These are phyloP conservation scores for Aureobasidium leucospermi DNA, from an alignment of 2,329 filamentous ascomycete genomes.

Conservation along the genomic window DNA sequence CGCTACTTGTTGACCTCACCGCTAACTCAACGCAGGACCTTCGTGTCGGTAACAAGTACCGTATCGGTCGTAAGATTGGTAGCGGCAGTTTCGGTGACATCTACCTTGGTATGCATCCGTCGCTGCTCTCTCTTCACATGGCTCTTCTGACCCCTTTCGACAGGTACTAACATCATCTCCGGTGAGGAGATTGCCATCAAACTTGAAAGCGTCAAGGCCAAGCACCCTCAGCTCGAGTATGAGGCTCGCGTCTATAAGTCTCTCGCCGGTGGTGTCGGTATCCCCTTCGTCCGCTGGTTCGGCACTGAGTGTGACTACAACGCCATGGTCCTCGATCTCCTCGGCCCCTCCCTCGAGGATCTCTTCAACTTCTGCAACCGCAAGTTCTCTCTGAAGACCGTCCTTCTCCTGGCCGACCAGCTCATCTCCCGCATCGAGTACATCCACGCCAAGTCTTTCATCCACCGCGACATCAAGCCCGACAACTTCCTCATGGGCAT, in stretches of 20 bases:
- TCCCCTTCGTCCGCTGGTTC: slow-evolving; percentile 99
- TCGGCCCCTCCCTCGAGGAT: slow-evolving; percentile 92
- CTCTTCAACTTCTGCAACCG: slow-evolving; percentile 99
- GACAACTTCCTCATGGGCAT: slow-evolving; percentile 99
- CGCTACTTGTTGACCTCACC: slow-evolving; percentile 25
- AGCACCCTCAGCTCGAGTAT: slow-evolving; percentile 98
- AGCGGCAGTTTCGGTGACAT: slow-evolving; percentile 97
- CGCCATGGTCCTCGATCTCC: slow-evolving; percentile 96
- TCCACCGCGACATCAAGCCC: slow-evolving; percentile 99
- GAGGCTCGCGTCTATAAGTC: slow-evolving; percentile 88
- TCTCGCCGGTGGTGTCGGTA: slow-evolving; percentile 92
- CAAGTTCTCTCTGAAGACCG: slow-evolving; percentile 98
- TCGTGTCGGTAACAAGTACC: slow-evolving; percentile 98
- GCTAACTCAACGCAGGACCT: slow-evolving; percentile 63
- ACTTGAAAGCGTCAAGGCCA: slow-evolving; percentile 98
- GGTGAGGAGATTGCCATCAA: slow-evolving; percentile 99
- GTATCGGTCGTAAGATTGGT: slow-evolving; percentile 98
- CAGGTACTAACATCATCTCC: slow-evolving; percentile 98
- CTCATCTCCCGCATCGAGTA: slow-evolving; percentile 99
- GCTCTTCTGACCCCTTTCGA: background rate
- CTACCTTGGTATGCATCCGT: slow-evolving; percentile 61
- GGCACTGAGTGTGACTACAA: slow-evolving; percentile 99
- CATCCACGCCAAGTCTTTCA: slow-evolving; percentile 99
- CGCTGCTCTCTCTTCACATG: background rate
- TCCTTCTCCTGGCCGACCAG: slow-evolving; percentile 91